Conservation (phyloP, 2,329 filamentous ascomycete genomes). For the Graphilbum sp. region DNA sequence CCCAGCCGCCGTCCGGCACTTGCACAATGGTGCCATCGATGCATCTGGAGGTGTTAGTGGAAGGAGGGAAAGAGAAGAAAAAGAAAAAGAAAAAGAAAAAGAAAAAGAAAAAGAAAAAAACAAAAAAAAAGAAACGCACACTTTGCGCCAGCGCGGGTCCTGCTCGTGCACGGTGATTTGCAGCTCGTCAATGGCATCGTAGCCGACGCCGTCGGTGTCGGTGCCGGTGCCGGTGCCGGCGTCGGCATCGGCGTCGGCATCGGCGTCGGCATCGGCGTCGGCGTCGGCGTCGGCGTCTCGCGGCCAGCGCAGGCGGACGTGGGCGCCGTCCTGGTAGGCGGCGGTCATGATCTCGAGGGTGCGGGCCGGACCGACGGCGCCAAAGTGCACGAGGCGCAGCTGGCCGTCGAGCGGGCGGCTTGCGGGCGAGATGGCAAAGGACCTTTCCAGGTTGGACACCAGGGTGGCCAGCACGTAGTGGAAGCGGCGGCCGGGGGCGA, state of each 20-base stretch:
- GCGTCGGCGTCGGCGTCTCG: conserved; percentile 18
- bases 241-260: not conserved
- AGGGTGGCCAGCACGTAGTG: conserved; percentile 63
- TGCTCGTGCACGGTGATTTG: conserved; percentile 50
- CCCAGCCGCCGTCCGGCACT: conserved; percentile 52
- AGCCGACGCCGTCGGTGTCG: conserved; percentile 47
- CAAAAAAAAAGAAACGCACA: conserved; percentile 18
- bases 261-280: not conserved
- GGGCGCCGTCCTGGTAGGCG: conserved; percentile 40
- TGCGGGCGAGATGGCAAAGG: conserved; percentile 65
- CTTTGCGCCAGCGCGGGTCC: conserved; percentile 61
- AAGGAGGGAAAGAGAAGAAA: not conserved
- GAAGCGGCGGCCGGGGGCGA: conserved; percentile 26
- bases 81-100: not conserved
- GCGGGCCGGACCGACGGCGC: conserved; percentile 42
- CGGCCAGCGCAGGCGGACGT: conserved; percentile 33
- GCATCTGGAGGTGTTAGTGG: conserved; percentile 27
- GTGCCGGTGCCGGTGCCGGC: too few relatives aligned
- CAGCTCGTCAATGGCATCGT: conserved; percentile 53
- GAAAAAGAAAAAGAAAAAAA: not conserved
- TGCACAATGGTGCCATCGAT: conserved; percentile 81
- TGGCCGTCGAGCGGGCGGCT: conserved; percentile 54
- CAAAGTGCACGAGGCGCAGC: conserved; percentile 61
- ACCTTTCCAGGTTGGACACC: conserved; percentile 67
- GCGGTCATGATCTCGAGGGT: conserved; percentile 63